A percentile compares a stretch with the other conserved stretches of the same genome.
Evolutionary conservation across 2,329 filamentous ascomycete genomes (phyloP).

Genomic region (Cercospora brassicicola): DNA sequence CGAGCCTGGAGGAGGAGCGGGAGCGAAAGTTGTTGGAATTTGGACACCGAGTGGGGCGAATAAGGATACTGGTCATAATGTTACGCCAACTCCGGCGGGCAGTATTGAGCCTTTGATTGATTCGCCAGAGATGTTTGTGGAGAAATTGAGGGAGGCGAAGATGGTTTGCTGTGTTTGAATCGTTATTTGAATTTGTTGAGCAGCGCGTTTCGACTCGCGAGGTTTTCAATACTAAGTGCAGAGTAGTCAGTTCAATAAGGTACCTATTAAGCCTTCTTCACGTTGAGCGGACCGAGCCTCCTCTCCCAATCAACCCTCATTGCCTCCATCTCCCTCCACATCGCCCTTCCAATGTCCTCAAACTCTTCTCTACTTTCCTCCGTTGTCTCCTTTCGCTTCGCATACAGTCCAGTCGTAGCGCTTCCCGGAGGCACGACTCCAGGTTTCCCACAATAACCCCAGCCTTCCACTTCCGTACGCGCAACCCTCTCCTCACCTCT

Average conservation of each 20-base stretch:
- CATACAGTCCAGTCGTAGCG: slow-evolving; percentile 57
- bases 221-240: too few species aligned
- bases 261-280: neutral
- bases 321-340: slow-evolving; percentile 43
- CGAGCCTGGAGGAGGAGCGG: too few species aligned
- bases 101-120: neutral
- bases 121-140: neutral
- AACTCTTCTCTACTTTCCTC: slow-evolving; percentile 68
- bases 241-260: too few species aligned
- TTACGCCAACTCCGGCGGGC: neutral
- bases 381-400: slow-evolving; percentile 59
- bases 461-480: slow-evolving; percentile 81
- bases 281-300: slow-evolving; percentile 39
- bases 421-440: slow-evolving; percentile 48
- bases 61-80: neutral
- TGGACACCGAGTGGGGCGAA: neutral
- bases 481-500: slow-evolving; percentile 59
- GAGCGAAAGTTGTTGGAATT: neutral
- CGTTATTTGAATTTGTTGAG: too few species aligned
- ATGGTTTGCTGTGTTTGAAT: neutral
- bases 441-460: slow-evolving; percentile 65
- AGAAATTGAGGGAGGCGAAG: neutral
- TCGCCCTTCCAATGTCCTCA: slow-evolving; percentile 63
- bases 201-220: too few species aligned
- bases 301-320: slow-evolving; percentile 42